Base-by-base conservation (phyloP, 139 green algal species). In the Eudorina sp. region DNA sequence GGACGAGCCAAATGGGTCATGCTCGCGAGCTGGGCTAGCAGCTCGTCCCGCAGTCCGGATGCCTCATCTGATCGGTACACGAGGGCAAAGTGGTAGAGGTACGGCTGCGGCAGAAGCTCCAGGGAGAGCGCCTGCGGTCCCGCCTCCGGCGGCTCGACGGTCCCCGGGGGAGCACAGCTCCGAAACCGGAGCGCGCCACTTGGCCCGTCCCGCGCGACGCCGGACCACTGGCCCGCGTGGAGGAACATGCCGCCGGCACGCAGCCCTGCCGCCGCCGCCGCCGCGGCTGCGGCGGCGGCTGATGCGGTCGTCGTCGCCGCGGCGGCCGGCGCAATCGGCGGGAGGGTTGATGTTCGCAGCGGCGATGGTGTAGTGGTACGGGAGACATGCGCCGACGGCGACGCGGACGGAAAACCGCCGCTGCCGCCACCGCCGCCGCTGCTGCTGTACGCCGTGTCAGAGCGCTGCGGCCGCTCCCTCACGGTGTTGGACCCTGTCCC, bases 41-140 rank as follows among this genome's bases (percentile, higher is more conserved):
- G 64, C 64, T 40, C 29, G 36, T 73, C 64, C n/a, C 64, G 27
- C 9, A 73, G 64, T 27, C 34, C 64, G 25, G 27, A 23, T 14
- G 29, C 64, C 64, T 73, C 64, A 27, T 40, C 64, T 43, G 29
- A 14, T 27, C 3, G 18, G 64, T 73, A 73, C 11, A 27, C 64
- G 23, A 41, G n/a, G 3, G 64, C 64, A 38, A 73, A 40, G 34
- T 73, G 64, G 64, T 43, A 40, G 9, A 73, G 64, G 64, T 43
- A 73, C 5, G 64, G 64, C 64, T 73, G 64, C 29, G 64, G 64
- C 64, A 73, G 64, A 43, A 73, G 64, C 64, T 73, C 64, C 55
- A 66, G 55, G 23, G 55, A 34, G 23, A 66, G 55, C 55, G 55
- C 55, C 55, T 66, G 55, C 55, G 55, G 55, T 11, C 55, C 55